phyloP scores from a whole-genome alignment of 2,329 filamentous ascomycete genomes.

The Arachnopeziza araneosa region DNA sequence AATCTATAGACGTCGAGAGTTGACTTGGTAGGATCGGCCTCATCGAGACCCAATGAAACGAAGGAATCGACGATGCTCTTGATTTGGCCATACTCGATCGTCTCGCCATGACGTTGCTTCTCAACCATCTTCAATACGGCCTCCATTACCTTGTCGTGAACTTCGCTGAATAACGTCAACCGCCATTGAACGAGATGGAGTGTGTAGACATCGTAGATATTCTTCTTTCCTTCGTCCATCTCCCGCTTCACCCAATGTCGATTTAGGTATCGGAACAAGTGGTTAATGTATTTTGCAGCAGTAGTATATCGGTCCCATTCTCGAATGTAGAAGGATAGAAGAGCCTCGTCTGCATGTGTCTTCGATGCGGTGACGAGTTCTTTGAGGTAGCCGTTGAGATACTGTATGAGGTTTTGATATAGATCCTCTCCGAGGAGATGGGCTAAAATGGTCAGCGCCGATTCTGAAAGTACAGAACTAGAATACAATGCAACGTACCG shows the following conservation, averaged over 20 bases:
- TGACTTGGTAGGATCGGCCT: conserved; percentile 86
- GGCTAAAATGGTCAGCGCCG: conserved; percentile 45
- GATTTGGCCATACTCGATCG: conserved; percentile 94
- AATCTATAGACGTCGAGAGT: conserved; percentile 91
- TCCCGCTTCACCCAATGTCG: conserved; percentile 98
- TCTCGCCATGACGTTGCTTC: conserved; percentile 95
- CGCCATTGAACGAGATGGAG: conserved; percentile 95
- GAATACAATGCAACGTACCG: conserved; percentile 42
- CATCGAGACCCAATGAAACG: conserved; percentile 89
- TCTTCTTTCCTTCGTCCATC: conserved; percentile 98
- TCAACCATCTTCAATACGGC: conserved; percentile 92
- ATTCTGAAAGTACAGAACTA: conserved; percentile 6
- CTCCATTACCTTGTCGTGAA: conserved; percentile 86
- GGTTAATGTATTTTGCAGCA: conserved; percentile 95
- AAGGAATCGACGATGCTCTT: conserved; percentile 97
- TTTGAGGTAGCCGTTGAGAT: conserved; percentile 73
- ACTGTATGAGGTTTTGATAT: conserved; percentile 84
- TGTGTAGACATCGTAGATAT: conserved; percentile 97
- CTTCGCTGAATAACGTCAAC: conserved; percentile 77
- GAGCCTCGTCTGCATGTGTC: conserved; percentile 79
- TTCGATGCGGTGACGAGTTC: conserved; percentile 65
- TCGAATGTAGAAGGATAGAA: conserved; percentile 88
- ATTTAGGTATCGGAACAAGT: conserved; percentile 93
- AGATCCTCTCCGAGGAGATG: conserved; percentile 94
- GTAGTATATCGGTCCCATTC: conserved; percentile 96